A percentile compares a stretch with the other conserved stretches of the same genome.
Evolutionary conservation across 768 basidiomycete genomes (phyloP).

Genomic region (Austroboletus festivus): DNA sequence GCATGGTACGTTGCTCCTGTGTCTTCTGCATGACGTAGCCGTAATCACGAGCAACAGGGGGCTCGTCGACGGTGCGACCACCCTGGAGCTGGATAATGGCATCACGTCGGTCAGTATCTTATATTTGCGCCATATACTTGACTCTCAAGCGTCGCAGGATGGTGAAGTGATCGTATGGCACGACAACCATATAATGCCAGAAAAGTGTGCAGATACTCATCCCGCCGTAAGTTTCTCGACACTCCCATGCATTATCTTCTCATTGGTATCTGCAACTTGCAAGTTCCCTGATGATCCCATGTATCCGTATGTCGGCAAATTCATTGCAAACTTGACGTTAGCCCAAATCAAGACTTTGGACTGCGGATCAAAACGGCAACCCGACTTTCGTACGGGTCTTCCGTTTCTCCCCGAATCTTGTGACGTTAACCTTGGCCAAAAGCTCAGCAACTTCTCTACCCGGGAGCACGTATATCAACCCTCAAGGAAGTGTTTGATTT

Average conservation of each 20-base stretch:
- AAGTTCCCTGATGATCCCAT: conserved; percentile 56
- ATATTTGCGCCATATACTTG: not conserved
- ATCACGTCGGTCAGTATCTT: conserved; percentile 54
- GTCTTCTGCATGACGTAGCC: not conserved
- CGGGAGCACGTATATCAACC: conserved; percentile 70
- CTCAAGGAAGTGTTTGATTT: conserved; percentile 74
- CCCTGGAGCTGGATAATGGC: conserved; percentile 77
- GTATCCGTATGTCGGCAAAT: conserved; percentile 77
- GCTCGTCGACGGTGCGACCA: conserved; percentile 70
- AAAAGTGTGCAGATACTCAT: conserved; percentile 67
- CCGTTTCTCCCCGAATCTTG: not conserved
- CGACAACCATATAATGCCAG: conserved; percentile 59
- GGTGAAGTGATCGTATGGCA: conserved; percentile 80
- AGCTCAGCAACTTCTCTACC: conserved; percentile 66
- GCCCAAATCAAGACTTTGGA: conserved; percentile 79
- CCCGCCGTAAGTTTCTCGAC: conserved; percentile 48
- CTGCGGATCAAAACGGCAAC: conserved; percentile 67
- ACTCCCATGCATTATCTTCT: not conserved
- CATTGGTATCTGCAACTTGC: not conserved
- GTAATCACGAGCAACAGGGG: conserved; percentile 44
- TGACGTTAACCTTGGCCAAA: conserved; percentile 3
- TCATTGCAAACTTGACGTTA: conserved; percentile 71
- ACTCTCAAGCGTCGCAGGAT: conserved; percentile 45
- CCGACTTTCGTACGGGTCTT: conserved; percentile 51
- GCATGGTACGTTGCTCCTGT: conserved; percentile 51